Base-by-base conservation (phyloP, 2,329 filamentous ascomycete genomes). In the Claviceps humidiphila region DNA sequence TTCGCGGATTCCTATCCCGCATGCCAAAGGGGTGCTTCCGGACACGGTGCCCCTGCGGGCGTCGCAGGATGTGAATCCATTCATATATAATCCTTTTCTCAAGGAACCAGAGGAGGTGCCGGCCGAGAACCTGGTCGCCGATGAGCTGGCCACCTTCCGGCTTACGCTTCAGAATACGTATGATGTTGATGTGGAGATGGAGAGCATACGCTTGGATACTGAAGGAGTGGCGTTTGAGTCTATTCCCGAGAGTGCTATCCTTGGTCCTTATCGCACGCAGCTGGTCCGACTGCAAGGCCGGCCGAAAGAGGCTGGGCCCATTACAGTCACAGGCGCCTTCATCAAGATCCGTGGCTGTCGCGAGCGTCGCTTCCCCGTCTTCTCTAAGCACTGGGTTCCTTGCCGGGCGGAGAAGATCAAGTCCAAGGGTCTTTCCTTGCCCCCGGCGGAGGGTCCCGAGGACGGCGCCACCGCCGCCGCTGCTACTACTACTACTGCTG, bases 1-100 rank as follows among this genome's bases (percentile, higher is more conserved):
- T 43, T 75, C 76, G 11, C 76, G 78, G 57, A 76, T 77, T 16
- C 84, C 87, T 0, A 77, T 87, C 50, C 75, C 84, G 5, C 86
- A 89, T 60, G 72, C 75, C 2, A 78, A 73, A 55, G 76, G 70
- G 52, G 71, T 76, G 16, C 66, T 81, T 14, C 75, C 77, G 0
- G 76, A 75, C 8, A 72, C 71, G 3, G 68, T 70, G 0, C 70
- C 72, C 1, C 71, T 70, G 34, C 71, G 76, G 46, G 71, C 74
- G 14, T 81, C 78, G 3, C 77, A 81, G 58, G 78, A 81, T 54
- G 75, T 81, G 5, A 89, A 93, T 55, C 93, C 93, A 0, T 95
- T 98, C 60, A 87, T 98, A 53, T 95, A 97, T 64, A 96, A 96
- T 61, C 89, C 93, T 0, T 97, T 96, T 61, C 70, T 89, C 20